phyloP scores from a whole-genome alignment of 1,139 yeast species.

The Pichia sp. region DNA sequence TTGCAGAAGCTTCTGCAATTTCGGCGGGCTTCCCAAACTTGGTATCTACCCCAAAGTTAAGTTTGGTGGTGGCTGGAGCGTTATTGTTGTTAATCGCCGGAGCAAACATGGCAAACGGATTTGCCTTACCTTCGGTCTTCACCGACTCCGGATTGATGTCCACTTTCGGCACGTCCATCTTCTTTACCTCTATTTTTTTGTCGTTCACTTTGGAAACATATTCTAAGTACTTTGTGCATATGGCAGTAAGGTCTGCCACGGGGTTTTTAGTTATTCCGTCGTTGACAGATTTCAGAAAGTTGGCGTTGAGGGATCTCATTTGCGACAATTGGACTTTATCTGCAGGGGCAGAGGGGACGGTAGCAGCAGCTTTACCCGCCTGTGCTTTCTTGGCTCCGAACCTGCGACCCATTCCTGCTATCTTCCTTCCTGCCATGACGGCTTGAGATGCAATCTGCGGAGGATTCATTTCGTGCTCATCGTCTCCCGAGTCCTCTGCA shows the following conservation, averaged over 20 bases:
- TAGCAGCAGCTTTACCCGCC: neutral
- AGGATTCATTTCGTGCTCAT: constrained; percentile 27
- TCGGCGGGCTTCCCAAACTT: neutral
- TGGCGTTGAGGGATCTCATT: constrained; percentile 64
- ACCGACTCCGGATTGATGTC: constrained; percentile 20
- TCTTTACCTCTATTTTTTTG: constrained; percentile 25
- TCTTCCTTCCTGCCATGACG: constrained; percentile 61
- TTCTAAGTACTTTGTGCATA: constrained; percentile 56
- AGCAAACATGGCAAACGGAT: constrained; percentile 18
- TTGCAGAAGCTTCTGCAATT: constrained; percentile 5
- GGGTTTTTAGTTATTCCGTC: constrained; percentile 43
- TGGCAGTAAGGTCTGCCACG: constrained; percentile 53
- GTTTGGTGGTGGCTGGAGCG: too few relatives aligned
- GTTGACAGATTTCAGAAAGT: constrained; percentile 50
- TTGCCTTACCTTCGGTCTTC: constrained; percentile 14
- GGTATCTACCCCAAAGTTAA: neutral
- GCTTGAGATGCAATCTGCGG: constrained; percentile 52
- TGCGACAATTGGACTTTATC: constrained; percentile 36
- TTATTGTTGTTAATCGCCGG: constrained; percentile 6
- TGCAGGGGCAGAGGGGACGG: constrained; percentile 9
- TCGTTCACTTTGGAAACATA: constrained; percentile 44
- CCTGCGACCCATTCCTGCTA: constrained; percentile 25
- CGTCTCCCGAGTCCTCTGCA: constrained; percentile 37
- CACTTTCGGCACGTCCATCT: constrained; percentile 24
- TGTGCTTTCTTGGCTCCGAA: constrained; percentile 4